Conservation (phyloP, 345 rosid genomes). For the Noccaea bulbosa region DNA sequence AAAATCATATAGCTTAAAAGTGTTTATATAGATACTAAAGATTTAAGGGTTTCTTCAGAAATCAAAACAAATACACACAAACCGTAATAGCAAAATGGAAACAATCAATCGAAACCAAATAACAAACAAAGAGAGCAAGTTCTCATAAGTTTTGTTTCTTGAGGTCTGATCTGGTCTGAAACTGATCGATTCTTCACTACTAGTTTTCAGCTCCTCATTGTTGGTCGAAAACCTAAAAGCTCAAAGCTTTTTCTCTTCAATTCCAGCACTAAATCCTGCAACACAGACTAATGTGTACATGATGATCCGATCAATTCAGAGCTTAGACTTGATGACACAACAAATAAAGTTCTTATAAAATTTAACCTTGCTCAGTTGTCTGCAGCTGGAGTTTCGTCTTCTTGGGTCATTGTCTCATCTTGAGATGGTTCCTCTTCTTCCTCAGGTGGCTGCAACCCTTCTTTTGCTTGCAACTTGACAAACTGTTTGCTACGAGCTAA, state of each 20-base stretch:
- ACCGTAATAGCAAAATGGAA: background rate
- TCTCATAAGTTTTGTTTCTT: constrained; percentile 29
- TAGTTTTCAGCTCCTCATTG: constrained; percentile 14
- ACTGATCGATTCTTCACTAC: constrained; percentile 16
- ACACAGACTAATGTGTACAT: background rate
- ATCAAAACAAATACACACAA: background rate
- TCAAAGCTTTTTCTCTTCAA: constrained; percentile 22
- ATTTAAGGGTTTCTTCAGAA: background rate
- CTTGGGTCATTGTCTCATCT: constrained; percentile 39
- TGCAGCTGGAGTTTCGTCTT: constrained; percentile 37
- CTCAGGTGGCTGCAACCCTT: constrained; percentile 46
- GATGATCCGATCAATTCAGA: constrained; percentile 1
- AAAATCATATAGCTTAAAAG: no score
- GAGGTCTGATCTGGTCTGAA: constrained; percentile 6
- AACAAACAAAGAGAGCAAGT: background rate
- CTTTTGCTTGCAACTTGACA: constrained; percentile 56
- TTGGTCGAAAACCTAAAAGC: background rate
- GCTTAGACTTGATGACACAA: constrained; percentile 17
- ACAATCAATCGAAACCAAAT: constrained; percentile 15
- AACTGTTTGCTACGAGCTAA: constrained; percentile 77
- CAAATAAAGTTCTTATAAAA: background rate
- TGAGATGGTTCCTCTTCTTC: constrained; percentile 48
- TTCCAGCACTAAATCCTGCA: constrained; percentile 26
- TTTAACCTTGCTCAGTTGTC: constrained; percentile 37
- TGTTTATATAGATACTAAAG: background rate